phyloP scores from a whole-genome alignment of 257 asterid species.

The Solanum appendiculatum region DNA sequence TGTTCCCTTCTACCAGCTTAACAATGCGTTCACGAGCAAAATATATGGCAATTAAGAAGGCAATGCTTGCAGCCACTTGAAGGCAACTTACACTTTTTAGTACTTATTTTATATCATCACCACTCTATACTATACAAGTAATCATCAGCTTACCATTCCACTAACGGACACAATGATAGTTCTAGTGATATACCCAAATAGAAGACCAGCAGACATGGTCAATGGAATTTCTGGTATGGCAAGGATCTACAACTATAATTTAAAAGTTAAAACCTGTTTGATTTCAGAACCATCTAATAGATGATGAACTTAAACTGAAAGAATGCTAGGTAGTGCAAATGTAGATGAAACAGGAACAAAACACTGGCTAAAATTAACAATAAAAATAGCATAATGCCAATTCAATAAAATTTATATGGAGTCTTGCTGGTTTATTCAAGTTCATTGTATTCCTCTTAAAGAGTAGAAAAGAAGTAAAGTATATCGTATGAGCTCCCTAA shows the following conservation, averaged over 20 bases:
- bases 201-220: slow-evolving; percentile 96
- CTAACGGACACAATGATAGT: slow-evolving; percentile 82
- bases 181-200: slow-evolving; percentile 77
- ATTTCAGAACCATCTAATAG: no score
- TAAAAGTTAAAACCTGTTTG: no score
- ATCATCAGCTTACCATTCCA: slow-evolving; percentile 60
- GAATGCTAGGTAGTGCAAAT: no score
- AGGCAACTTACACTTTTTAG: not conserved
- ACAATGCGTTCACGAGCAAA: slow-evolving; percentile 97
- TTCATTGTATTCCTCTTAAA: no score
- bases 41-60: slow-evolving; percentile 92
- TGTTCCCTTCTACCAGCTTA: slow-evolving; percentile 91
- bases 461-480: no score
- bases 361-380: no score
- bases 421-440: no score
- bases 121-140: not conserved
- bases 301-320: no score
- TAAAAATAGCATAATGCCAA: no score
- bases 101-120: not conserved
- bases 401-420: no score
- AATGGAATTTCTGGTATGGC: slow-evolving; percentile 93
- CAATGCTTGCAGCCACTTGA: slow-evolving; percentile 88
- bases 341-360: no score
- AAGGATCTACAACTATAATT: slow-evolving; percentile 68
- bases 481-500: not conserved